phyloP scores from a whole-genome alignment of 164 flowering plant species.

The Umbilicus rupestris region DNA sequence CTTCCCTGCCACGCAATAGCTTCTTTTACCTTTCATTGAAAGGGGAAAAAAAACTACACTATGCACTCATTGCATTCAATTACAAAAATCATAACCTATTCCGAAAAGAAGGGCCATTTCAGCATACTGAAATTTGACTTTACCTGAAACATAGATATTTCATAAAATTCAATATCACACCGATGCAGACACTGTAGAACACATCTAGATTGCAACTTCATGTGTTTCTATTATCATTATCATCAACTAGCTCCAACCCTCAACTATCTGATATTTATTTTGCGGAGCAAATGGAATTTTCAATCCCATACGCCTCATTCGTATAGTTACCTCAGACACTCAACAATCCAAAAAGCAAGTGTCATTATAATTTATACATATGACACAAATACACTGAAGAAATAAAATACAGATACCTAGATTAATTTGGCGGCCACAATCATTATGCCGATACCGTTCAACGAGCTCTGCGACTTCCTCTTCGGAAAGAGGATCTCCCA shows the following conservation, averaged over 20 bases:
- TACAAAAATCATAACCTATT: too few species aligned
- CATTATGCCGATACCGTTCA: slow-evolving; percentile 67
- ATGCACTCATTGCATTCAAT: not conserved
- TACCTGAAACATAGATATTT: too few species aligned
- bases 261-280: not conserved
- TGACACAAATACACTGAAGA: not conserved
- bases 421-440: slow-evolving; percentile 80
- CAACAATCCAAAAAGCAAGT: too few species aligned
- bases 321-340: too few species aligned
- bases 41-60: not conserved
- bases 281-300: not conserved
- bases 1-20: slow-evolving; percentile 37
- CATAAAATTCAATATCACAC: too few species aligned
- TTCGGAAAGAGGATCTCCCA: slow-evolving; percentile 65
- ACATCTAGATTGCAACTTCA: too few species aligned
- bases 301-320: not conserved
- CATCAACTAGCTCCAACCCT: too few species aligned
- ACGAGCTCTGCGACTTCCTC: slow-evolving; percentile 68
- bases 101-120: too few species aligned
- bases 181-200: too few species aligned
- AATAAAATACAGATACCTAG: slow-evolving; percentile 32
- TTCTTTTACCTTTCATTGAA: not conserved
- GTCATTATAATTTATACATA: too few species aligned
- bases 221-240: too few species aligned
- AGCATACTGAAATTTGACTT: too few species aligned